A percentile compares a stretch with the other conserved stretches of the same genome.
phyloP scores from a whole-genome alignment of 805 yeast genomes.

The Cyberlindnera americana region DNA sequence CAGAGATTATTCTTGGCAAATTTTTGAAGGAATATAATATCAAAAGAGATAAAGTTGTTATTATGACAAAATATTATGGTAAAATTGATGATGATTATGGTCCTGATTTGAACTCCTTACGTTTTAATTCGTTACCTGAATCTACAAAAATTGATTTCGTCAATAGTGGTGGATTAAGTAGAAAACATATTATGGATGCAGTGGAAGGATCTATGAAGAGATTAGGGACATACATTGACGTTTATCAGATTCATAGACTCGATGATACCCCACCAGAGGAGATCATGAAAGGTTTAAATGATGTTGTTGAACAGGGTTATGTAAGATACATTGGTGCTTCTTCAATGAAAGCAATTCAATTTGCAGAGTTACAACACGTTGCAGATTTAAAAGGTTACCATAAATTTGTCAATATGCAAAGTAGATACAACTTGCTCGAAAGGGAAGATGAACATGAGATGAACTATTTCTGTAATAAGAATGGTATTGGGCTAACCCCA shows the following conservation, averaged over 20 bases:
- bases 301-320: conserved; percentile 42
- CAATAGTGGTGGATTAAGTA: conserved; percentile 37
- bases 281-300: conserved; percentile 51
- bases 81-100: conserved; percentile 14
- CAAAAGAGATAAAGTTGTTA: conserved; percentile 49
- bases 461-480: conserved; percentile 48
- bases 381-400: conserved; percentile 57
- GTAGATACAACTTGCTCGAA: conserved; percentile 48
- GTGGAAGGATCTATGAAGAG: conserved; percentile 37
- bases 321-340: conserved; percentile 63
- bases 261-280: conserved; percentile 48
- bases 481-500: conserved; percentile 56
- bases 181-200: conserved; percentile 47
- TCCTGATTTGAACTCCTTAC: background rate
- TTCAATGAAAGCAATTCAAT: conserved; percentile 51
- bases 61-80: conserved; percentile 40
- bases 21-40: conserved; percentile 49
- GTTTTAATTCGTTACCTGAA: background rate
- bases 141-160: conserved; percentile 3
- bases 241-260: conserved; percentile 50
- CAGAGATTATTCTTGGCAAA: conserved; percentile 48
- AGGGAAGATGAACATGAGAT: conserved; percentile 64
- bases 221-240: conserved; percentile 44
- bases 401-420: conserved; percentile 58
- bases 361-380: conserved; percentile 47